Conservation (phyloP, 495 filamentous ascomycete species). For the Astrothelium macrocarpum region DNA sequence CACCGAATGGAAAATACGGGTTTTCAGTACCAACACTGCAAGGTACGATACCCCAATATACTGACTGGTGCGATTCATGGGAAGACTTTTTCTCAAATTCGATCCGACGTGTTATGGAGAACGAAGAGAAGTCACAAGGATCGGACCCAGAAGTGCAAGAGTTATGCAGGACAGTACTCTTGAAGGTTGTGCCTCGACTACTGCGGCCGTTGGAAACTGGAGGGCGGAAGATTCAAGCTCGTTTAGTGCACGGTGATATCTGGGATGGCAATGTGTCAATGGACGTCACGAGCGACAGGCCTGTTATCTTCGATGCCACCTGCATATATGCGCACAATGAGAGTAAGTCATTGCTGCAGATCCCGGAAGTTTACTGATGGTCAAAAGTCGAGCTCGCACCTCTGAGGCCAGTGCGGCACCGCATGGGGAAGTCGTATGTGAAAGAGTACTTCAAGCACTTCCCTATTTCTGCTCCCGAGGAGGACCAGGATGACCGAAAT, state of each 20-base stretch:
- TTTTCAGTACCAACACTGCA: constrained; percentile 15
- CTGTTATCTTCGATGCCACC: constrained; percentile 25
- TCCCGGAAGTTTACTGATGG: neutral
- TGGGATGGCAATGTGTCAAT: constrained; percentile 24
- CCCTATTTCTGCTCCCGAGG: constrained; percentile 21
- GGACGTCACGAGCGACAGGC: constrained; percentile 14
- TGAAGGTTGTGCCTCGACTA: constrained; percentile 20
- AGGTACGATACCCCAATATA: constrained; percentile 15
- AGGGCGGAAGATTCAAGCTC: constrained; percentile 20
- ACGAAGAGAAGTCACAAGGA: constrained; percentile 12
- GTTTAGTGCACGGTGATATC: constrained; percentile 25
- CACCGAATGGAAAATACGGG: constrained; percentile 18
- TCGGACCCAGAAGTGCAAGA: constrained; percentile 6
- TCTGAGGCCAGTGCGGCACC: constrained; percentile 16
- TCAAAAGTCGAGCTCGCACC: constrained; percentile 11
- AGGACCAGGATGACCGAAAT: constrained; percentile 29
- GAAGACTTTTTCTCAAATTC: constrained; percentile 5
- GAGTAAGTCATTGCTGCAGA: constrained; percentile 16
- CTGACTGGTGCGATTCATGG: constrained; percentile 6
- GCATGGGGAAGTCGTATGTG: constrained; percentile 25
- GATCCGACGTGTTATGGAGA: neutral
- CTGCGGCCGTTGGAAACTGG: constrained; percentile 29
- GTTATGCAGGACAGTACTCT: neutral
- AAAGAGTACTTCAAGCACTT: constrained; percentile 25
- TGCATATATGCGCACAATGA: constrained; percentile 28